Base-by-base conservation (phyloP, 192 early-diverging fungal species). In the Rhizophagus prolifer region DNA sequence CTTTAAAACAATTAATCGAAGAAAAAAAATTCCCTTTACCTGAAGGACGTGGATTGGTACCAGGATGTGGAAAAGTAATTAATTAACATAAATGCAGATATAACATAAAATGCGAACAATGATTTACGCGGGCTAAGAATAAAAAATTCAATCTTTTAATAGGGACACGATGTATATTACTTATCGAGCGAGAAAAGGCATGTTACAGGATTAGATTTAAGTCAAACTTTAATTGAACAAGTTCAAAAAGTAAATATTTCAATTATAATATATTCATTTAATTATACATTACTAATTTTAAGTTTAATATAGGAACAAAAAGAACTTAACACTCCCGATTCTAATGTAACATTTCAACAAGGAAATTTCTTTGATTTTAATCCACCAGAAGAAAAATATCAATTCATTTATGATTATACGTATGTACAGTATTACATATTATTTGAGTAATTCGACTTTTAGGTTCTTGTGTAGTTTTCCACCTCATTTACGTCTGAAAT, bases 371-470 rank as follows among this genome's bases (percentile, higher is more conserved):
- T 92, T 81, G 84, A 83, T 21, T 93, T 92, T 79, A 76, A 83
- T 1, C 78, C 82, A 1, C 87, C 89, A 12, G 74, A 72, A 2
- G 84, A 75, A 41, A 86, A 86, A 66, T 95, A 87, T 84, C 88
- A 92, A 64, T 83, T 96, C 19, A 85, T 94, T 4, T 95, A 89
- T 66, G 95, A 96, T 81, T 94, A 94, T 79, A 94, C 94, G 84
- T 89, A 84, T 79, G 9, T 67, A 38, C n/a, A 38, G 2, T 67
- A 4, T 16, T 67, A n/a, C 14, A 30, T 21, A 21, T 19, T 4
- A 36, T 30, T 58, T 3, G 4, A 13, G 3, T 44, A 58, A n/a
- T 50, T 28, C 28, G 36, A 54, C 90, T 44, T 44, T 7, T 12
- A 44, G 90, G 12, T 96, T 96, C 80, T 85, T 95, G 44, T 95